Percentiles rank a stretch among this genome's conserved stretches.
Conservation (phyloP, 148 eudicot genomes). For the Drosera capensis region DNA sequence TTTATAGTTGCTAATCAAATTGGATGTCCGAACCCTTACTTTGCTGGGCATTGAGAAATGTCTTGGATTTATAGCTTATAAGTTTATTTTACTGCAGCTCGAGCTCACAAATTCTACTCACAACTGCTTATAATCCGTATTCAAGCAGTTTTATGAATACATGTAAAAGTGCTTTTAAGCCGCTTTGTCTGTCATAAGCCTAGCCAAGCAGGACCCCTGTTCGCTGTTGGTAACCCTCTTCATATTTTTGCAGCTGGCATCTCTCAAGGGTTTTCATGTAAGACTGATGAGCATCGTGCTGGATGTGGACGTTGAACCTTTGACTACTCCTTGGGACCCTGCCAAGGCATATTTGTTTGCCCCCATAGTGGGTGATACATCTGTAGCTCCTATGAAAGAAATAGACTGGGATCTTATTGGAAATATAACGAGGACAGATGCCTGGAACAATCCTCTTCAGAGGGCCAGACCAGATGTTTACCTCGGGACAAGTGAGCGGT, state of each 20-base stretch:
- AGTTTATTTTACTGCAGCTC: too few relatives aligned
- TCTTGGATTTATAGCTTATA: too few relatives aligned
- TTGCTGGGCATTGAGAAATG: too few relatives aligned
- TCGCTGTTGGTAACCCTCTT: not conserved
- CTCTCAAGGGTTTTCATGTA: constrained; percentile 90
- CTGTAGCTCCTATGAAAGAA: constrained; percentile 40
- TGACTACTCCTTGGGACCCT: constrained; percentile 98
- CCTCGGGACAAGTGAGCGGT: constrained; percentile 90
- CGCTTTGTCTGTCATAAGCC: too few relatives aligned
- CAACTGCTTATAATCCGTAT: too few relatives aligned
- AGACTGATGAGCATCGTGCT: constrained; percentile 95
- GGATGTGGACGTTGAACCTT: constrained; percentile 93
- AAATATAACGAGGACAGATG: constrained; percentile 39
- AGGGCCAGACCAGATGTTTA: constrained; percentile 97
- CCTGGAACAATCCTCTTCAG: constrained; percentile 92
- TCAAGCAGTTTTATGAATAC: too few relatives aligned
- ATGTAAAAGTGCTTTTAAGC: too few relatives aligned
- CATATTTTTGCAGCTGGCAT: constrained; percentile 44
- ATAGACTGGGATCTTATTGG: constrained; percentile 73
- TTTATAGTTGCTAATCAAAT: too few relatives aligned
- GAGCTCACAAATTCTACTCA: too few relatives aligned
- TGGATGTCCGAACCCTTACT: too few relatives aligned
- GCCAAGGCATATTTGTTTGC: constrained; percentile 92
- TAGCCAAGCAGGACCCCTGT: too few relatives aligned
- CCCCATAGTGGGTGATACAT: constrained; percentile 45